Conservation (phyloP, 2,329 filamentous ascomycete species). For the Fusarium xyrophilum region DNA sequence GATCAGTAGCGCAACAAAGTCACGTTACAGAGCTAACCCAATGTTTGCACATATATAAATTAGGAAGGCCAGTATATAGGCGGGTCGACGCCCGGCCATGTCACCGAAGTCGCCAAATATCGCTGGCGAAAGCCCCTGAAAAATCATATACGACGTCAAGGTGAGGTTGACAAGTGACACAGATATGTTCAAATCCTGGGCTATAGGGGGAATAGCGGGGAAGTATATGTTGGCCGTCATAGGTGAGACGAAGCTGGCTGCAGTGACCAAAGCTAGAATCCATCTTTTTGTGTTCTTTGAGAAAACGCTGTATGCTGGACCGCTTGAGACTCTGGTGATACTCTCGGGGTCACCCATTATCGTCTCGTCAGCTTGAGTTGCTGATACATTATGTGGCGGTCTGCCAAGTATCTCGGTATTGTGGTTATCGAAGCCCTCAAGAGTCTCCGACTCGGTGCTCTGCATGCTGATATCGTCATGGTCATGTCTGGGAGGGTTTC, state of each 20-base stretch:
- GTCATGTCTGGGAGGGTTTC: slow-evolving; percentile 2
- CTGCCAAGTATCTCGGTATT: slow-evolving; percentile 16
- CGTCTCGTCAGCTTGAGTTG: slow-evolving; percentile 1
- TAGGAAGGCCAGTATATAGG: slow-evolving; percentile 63
- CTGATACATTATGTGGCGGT: not conserved
- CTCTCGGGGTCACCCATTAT: slow-evolving; percentile 31
- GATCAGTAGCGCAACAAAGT: slow-evolving; percentile 64
- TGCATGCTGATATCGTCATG: slow-evolving; percentile 11
- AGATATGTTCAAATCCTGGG: slow-evolving; percentile 50
- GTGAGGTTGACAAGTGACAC: slow-evolving; percentile 55
- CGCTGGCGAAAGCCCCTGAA: slow-evolving; percentile 67
- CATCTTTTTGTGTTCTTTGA: slow-evolving; percentile 54
- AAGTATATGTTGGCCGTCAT: slow-evolving; percentile 67
- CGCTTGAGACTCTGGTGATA: slow-evolving; percentile 31
- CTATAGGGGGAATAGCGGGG: slow-evolving; percentile 51
- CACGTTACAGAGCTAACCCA: slow-evolving; percentile 63
- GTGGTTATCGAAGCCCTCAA: not conserved
- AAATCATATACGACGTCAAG: slow-evolving; percentile 68
- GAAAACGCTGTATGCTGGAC: slow-evolving; percentile 43
- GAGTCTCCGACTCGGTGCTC: slow-evolving; percentile 6
- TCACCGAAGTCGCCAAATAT: slow-evolving; percentile 69
- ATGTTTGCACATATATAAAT: slow-evolving; percentile 67
- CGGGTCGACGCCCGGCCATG: slow-evolving; percentile 65
- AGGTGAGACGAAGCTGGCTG: slow-evolving; percentile 62
- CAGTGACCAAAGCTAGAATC: slow-evolving; percentile 60